phyloP scores from a whole-genome alignment of 2,329 filamentous ascomycete genomes.

The Podosphaera aphanis region DNA sequence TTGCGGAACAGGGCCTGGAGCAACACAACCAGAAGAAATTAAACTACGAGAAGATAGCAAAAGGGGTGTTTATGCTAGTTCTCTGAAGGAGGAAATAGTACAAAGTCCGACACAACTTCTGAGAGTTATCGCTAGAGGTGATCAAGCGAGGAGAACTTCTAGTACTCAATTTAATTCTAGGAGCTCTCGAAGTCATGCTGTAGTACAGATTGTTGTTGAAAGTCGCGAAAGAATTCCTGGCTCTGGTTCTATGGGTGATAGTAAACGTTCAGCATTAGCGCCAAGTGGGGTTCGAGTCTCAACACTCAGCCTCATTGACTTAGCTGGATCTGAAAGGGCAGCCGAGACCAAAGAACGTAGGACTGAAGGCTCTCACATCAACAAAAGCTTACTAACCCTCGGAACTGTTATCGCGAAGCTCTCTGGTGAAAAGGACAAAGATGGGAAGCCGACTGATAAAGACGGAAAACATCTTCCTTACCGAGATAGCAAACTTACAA shows the following conservation, averaged over 20 bases:
- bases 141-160: conserved; percentile 69
- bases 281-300: conserved; percentile 89
- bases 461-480: conserved; percentile 87
- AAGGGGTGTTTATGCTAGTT: conserved; percentile 84
- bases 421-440: conserved; percentile 73
- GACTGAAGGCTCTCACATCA: conserved; percentile 91
- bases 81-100: conserved; percentile 93
- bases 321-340: conserved; percentile 87
- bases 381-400: conserved; percentile 85
- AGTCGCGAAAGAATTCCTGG: conserved; percentile 62
- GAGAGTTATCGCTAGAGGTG: conserved; percentile 81
- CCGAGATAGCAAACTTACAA: conserved; percentile 88
- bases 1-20: conserved; percentile 26
- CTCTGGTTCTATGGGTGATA: conserved; percentile 23
- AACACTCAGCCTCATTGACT: conserved; percentile 81
- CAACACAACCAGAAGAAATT: conserved; percentile 62
- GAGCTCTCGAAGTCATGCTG: conserved; percentile 91
- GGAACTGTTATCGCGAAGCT: conserved; percentile 86
- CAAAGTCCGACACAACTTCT: conserved; percentile 90
- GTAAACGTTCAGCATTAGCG: conserved; percentile 43
- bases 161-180: conserved; percentile 94
- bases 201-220: conserved; percentile 96
- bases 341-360: conserved; percentile 86
- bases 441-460: conserved; percentile 48
- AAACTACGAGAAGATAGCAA: conserved; percentile 93